These are phyloP conservation scores for Salix viminalis DNA, from an alignment of 345 rosid genomes.

Conservation along the genomic window DNA sequence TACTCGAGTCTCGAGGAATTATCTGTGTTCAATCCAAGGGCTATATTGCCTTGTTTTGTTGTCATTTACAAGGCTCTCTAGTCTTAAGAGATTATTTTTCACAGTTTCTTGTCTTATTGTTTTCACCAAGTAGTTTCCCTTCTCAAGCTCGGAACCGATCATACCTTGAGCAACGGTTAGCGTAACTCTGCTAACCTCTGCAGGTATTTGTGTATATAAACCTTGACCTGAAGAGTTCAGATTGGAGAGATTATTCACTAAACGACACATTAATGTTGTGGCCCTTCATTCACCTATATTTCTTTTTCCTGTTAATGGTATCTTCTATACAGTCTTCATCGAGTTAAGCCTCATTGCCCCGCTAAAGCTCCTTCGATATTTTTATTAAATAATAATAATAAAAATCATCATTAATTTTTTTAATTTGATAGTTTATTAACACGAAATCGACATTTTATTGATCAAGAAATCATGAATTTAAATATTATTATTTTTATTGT, in stretches of 20 bases:
- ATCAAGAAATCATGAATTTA: too few relatives aligned
- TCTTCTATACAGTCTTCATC: too few relatives aligned
- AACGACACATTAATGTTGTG: too few relatives aligned
- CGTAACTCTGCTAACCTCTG: not conserved
- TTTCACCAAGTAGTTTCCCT: not conserved
- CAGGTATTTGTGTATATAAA: conserved; percentile 5
- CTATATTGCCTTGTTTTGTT: conserved; percentile 91
- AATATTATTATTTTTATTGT: too few relatives aligned
- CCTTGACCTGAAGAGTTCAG: not conserved
- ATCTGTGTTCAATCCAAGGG: conserved; percentile 72
- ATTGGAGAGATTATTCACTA: not conserved
- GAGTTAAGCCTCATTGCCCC: too few relatives aligned
- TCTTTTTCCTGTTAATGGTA: too few relatives aligned
- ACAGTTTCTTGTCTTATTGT: not conserved
- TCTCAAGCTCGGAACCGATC: not conserved
- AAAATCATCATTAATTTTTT: too few relatives aligned
- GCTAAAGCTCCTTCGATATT: too few relatives aligned
- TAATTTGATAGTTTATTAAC: too few relatives aligned
- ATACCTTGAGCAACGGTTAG: not conserved
- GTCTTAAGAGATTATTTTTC: conserved; percentile 20
- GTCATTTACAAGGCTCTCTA: conserved; percentile 73
- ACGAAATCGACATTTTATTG: too few relatives aligned
- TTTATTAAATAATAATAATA: too few relatives aligned
- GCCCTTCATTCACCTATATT: too few relatives aligned
- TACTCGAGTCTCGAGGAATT: conserved; percentile 86